phyloP scores from a whole-genome alignment of 1,284 basidiomycete genomes.

The Moniliophthora roreri region DNA sequence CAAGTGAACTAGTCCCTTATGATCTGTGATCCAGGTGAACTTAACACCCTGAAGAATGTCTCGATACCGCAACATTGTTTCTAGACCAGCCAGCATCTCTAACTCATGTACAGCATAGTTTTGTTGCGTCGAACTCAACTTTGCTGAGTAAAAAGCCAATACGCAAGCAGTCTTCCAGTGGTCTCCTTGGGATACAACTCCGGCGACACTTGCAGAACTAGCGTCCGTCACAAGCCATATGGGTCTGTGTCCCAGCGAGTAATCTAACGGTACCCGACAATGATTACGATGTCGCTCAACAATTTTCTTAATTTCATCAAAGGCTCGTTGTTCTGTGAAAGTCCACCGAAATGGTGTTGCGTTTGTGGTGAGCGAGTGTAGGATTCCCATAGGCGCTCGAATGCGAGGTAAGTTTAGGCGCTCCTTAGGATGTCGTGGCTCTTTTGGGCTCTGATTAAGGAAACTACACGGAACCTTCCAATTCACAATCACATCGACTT shows the following conservation, averaged over 20 bases:
- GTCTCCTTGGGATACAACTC: constrained; percentile 22
- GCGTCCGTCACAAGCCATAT: constrained; percentile 26
- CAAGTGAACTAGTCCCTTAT: constrained; percentile 27
- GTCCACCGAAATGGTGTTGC: constrained; percentile 22
- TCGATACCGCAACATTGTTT: constrained; percentile 24
- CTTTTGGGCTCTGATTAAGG: constrained; percentile 18
- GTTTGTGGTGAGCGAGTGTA: constrained; percentile 21
- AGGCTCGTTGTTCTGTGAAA: constrained; percentile 25
- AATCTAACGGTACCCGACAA: constrained; percentile 20
- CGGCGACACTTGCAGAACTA: constrained; percentile 18
- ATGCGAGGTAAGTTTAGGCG: constrained; percentile 22
- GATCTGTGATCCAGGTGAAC: constrained; percentile 31
- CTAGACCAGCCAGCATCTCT: constrained; percentile 28
- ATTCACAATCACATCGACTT: constrained; percentile 23
- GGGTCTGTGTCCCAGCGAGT: constrained; percentile 11
- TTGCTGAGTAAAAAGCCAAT: constrained; percentile 29
- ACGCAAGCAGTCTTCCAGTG: constrained; percentile 18
- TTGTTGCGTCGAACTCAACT: constrained; percentile 22
- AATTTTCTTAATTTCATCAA: constrained; percentile 25
- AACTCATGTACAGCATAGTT: constrained; percentile 24
- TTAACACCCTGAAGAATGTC: constrained; percentile 22
- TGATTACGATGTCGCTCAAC: constrained; percentile 15
- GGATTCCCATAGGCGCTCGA: constrained; percentile 21
- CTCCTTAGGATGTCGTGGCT: constrained; percentile 22
- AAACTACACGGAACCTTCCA: constrained; percentile 26